Base-by-base conservation (phyloP, 352 stramenopile genomes). In the Phytophthora quininea region DNA sequence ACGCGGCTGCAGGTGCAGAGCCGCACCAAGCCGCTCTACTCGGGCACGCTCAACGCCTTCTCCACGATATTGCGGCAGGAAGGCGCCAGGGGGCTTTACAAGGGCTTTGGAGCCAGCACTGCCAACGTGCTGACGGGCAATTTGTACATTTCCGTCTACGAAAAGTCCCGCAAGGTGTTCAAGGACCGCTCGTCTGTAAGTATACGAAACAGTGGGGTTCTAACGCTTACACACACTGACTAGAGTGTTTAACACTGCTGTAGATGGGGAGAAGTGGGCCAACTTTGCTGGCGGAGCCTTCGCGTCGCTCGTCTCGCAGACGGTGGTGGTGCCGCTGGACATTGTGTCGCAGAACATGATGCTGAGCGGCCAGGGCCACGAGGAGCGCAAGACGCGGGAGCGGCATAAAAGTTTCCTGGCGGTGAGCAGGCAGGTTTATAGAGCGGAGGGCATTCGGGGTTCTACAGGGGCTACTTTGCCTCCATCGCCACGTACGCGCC, bases 281-380 rank as follows among this genome's bases (percentile, higher is more conserved):
- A 96, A 96, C 64, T 94, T 96, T 61, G 77, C 83, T 0, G 86
- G 85, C 15, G 89, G 89, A 51, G 87, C 87, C 1, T 81, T 74
- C 37, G 89, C 89, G 40, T 95, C 89, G 33, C 71, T 96, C 48
- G 69, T 95, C 51, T 94, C 86, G 50, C 89, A 96, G 76, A 95
- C 87, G 37, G 76, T 96, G 35, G 85, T 96, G 48, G 89, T 96
- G 45, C 87, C 89, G 49, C 77, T 96, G 12, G 90, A 97, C 67
- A 95, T 97, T 55, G 88, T 97, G 58, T 94, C 87, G 48, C 90
- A 97, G 62, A 83, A 83, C 54, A 93, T 97, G 86, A 96, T 97
- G 90, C 85, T 96, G 46, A 87, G 80, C 61, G 85, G 82, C 30
- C 88, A 96, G 69, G 86, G 86, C 45, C 68, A 84, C 47, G 68